phyloP scores from a whole-genome alignment of 768 basidiomycete genomes.

The Flagelloscypha sp. region DNA sequence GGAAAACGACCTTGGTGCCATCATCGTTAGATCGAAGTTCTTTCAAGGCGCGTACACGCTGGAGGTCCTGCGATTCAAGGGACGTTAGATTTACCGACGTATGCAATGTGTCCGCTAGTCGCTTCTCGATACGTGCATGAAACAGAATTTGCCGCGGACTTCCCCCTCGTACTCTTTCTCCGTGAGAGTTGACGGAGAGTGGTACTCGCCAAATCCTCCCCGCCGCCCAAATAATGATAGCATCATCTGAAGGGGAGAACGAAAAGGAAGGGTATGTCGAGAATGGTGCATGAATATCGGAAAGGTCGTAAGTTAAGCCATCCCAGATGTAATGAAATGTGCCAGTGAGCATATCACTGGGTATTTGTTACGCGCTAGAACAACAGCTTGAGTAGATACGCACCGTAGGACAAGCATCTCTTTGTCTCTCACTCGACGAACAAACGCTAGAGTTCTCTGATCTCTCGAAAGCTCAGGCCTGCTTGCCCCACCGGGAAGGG shows the following conservation, averaged over 20 bases:
- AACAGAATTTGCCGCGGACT: slow-evolving; percentile 46
- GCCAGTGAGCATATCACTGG: slow-evolving; percentile 59
- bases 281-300: slow-evolving; percentile 61
- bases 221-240: slow-evolving; percentile 66
- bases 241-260: slow-evolving; percentile 51
- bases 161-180: slow-evolving; percentile 40
- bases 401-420: slow-evolving; percentile 67
- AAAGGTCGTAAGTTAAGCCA: slow-evolving; percentile 63
- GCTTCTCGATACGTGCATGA: slow-evolving; percentile 54
- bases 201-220: slow-evolving; percentile 63
- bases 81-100: slow-evolving; percentile 41
- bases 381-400: slow-evolving; percentile 12
- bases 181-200: slow-evolving; percentile 37
- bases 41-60: slow-evolving; percentile 55
- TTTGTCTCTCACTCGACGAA: slow-evolving; percentile 65
- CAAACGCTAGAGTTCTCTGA: slow-evolving; percentile 62
- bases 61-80: slow-evolving; percentile 44
- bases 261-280: slow-evolving; percentile 74
- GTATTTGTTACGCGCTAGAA: neutral
- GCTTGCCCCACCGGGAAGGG: slow-evolving; percentile 64
- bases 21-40: slow-evolving; percentile 49
- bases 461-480: slow-evolving; percentile 65
- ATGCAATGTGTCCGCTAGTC: slow-evolving; percentile 51
- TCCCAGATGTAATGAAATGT: slow-evolving; percentile 59
- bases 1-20: slow-evolving; percentile 50